These are phyloP conservation scores for Trichosporon coremiiforme DNA, from an alignment of 1,284 basidiomycete genomes.

Conservation along the genomic window DNA sequence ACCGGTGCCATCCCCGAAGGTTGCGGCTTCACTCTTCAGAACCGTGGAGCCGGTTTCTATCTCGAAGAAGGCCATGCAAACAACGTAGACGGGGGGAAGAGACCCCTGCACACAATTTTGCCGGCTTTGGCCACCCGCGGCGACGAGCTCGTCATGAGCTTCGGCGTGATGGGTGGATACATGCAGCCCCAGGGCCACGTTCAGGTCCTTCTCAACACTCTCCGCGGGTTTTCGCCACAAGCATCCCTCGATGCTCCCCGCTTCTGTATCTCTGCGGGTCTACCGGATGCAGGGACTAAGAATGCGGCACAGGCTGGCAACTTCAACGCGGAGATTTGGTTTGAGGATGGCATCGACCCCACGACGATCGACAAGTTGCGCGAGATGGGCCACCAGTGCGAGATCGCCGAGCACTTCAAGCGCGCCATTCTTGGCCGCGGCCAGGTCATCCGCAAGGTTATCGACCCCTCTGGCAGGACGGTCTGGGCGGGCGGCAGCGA, in stretches of 20 bases:
- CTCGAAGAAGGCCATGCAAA: slow-evolving; percentile 82
- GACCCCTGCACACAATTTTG: slow-evolving; percentile 95
- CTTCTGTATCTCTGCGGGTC: slow-evolving; percentile 86
- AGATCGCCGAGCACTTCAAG: slow-evolving; percentile 64
- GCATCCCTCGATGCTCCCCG: slow-evolving; percentile 84
- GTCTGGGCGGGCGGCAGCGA: slow-evolving; percentile 91
- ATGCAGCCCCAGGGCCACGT: slow-evolving; percentile 38
- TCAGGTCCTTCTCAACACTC: slow-evolving; percentile 75
- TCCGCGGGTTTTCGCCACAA: slow-evolving; percentile 78
- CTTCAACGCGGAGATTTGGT: slow-evolving; percentile 71
- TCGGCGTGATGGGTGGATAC: slow-evolving; percentile 78
- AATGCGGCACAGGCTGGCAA: slow-evolving; percentile 59
- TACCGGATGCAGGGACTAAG: slow-evolving; percentile 64
- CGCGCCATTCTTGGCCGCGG: slow-evolving; percentile 83
- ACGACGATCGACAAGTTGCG: slow-evolving; percentile 65
- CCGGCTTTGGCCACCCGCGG: slow-evolving; percentile 77
- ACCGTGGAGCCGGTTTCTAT: slow-evolving; percentile 83
- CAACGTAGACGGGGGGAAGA: slow-evolving; percentile 73
- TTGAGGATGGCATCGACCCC: slow-evolving; percentile 75
- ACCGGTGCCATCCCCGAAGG: slow-evolving; percentile 78
- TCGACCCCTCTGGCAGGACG: slow-evolving; percentile 64
- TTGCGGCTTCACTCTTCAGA: slow-evolving; percentile 94
- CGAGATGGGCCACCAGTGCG: slow-evolving; percentile 85
- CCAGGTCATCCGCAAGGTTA: slow-evolving; percentile 77
- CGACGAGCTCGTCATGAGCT: slow-evolving; percentile 80